Conservation (phyloP, 148 eudicot species). For the Polygonum maritimum region DNA sequence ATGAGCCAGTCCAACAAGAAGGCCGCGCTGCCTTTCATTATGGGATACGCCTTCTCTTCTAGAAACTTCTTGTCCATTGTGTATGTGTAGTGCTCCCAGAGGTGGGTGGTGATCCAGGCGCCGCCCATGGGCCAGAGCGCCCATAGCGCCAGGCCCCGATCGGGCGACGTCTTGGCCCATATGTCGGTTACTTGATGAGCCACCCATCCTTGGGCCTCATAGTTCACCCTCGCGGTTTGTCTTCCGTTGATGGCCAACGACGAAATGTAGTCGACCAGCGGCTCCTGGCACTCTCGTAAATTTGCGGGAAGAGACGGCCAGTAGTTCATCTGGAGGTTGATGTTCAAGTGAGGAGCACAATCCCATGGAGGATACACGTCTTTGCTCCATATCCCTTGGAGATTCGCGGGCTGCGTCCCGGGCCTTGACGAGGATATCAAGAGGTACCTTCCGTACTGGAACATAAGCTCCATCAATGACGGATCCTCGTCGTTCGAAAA, state of each 20-base stretch:
- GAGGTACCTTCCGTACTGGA: slow-evolving; percentile 81
- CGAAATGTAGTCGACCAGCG: slow-evolving; percentile 50
- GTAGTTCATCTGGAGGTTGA: slow-evolving; percentile 92
- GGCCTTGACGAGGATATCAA: slow-evolving; percentile 69
- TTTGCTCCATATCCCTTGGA: slow-evolving; percentile 82
- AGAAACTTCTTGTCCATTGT: slow-evolving; percentile 72
- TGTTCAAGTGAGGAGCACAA: slow-evolving; percentile 74
- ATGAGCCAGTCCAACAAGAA: slow-evolving; percentile 82
- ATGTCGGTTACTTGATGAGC: slow-evolving; percentile 65
- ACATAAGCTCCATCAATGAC: slow-evolving; percentile 60
- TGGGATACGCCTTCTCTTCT: slow-evolving; percentile 46
- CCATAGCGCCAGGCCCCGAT: slow-evolving; percentile 63
- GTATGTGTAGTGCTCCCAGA: slow-evolving; percentile 76
- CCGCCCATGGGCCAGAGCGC: slow-evolving; percentile 94
- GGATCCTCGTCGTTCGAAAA: slow-evolving; percentile 70
- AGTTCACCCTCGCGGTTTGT: slow-evolving; percentile 65
- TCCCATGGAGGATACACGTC: slow-evolving; percentile 64
- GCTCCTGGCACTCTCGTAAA: slow-evolving; percentile 67
- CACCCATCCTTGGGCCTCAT: slow-evolving; percentile 71
- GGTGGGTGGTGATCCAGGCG: slow-evolving; percentile 85
- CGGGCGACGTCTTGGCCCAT: slow-evolving; percentile 85
- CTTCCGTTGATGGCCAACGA: slow-evolving; percentile 51
- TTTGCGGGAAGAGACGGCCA: slow-evolving; percentile 82
- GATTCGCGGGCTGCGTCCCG: slow-evolving; percentile 67
- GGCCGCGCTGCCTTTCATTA: slow-evolving; percentile 56